These are phyloP conservation scores for Daedalea quercina DNA, from an alignment of 768 basidiomycete species.

Conservation along the genomic window DNA sequence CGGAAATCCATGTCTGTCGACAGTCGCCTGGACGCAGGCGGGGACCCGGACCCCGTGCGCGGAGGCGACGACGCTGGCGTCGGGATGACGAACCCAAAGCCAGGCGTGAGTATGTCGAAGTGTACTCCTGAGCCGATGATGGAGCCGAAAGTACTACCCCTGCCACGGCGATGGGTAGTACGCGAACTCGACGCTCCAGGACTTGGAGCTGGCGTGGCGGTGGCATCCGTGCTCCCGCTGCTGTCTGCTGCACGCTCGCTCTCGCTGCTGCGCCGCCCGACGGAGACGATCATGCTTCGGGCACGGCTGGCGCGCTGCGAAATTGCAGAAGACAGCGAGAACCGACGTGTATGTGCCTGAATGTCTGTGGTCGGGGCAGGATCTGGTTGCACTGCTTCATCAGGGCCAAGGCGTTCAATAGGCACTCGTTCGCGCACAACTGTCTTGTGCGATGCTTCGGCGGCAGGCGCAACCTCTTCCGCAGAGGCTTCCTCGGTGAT, in stretches of 20 bases:
- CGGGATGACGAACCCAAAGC: not conserved
- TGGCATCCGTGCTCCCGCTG: conserved; percentile 2
- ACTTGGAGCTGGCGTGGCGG: not conserved
- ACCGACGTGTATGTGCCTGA: conserved; percentile 10
- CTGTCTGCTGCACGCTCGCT: conserved; percentile 6
- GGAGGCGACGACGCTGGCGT: not conserved
- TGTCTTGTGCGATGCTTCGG: too few species aligned
- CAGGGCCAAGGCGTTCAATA: not conserved
- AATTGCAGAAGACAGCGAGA: conserved; percentile 20
- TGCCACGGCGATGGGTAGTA: not conserved
- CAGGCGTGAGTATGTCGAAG: conserved; percentile 8
- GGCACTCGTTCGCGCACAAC: too few species aligned
- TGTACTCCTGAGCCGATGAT: conserved; percentile 4
- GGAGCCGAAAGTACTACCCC: conserved; percentile 1
- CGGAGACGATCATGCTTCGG: conserved; percentile 4
- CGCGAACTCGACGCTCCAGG: not conserved
- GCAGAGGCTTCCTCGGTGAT: too few species aligned
- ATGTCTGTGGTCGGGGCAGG: too few species aligned
- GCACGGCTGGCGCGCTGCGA: conserved; percentile 14
- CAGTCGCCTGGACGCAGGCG: not conserved
- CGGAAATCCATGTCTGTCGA: conserved; percentile 6
- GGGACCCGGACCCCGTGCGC: not conserved
- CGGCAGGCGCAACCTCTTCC: too few species aligned
- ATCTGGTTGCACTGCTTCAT: not conserved
- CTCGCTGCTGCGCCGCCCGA: not conserved